Evolutionary conservation across 192 early-diverging fungal genomes (phyloP).

Genomic region (Gaertneriomyces semiglobifer): DNA sequence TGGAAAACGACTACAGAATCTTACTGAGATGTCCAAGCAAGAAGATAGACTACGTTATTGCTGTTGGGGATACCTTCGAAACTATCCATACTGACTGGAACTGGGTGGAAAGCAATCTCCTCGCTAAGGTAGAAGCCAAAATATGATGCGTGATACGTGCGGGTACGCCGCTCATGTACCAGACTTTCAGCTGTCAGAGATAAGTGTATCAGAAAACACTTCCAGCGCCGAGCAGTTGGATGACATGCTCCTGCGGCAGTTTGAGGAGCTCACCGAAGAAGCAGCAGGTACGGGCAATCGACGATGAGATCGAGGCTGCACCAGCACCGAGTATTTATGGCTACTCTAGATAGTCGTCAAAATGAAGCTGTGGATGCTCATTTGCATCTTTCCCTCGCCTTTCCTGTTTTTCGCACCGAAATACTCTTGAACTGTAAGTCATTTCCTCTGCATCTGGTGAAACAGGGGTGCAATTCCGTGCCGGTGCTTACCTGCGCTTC

Average conservation of each 20-base stretch:
- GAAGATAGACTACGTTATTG: constrained; percentile 42
- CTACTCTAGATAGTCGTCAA: no score
- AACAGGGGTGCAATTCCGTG: background rate
- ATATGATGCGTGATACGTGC: background rate
- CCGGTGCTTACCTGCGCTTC: background rate
- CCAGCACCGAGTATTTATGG: no score
- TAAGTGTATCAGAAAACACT: constrained; percentile 23
- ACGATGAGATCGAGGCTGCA: no score
- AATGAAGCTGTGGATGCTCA: no score
- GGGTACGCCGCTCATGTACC: background rate
- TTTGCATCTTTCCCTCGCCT: constrained; percentile 5
- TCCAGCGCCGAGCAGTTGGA: constrained; percentile 41
- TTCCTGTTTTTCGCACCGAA: constrained; percentile 40
- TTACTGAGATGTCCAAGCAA: constrained; percentile 31
- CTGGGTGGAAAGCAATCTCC: constrained; percentile 53
- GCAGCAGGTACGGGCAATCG: constrained; percentile 36
- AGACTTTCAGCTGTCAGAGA: constrained; percentile 35
- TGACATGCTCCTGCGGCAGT: constrained; percentile 43
- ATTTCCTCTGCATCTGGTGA: background rate
- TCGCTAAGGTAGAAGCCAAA: constrained; percentile 35
- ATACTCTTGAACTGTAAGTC: constrained; percentile 46
- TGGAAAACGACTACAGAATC: constrained; percentile 49
- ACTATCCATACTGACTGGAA: constrained; percentile 57
- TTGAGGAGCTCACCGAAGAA: constrained; percentile 54
- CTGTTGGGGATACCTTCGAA: constrained; percentile 53